phyloP scores from a whole-genome alignment of 2,329 filamentous ascomycete species.

The Ambrosiella beaveri region DNA sequence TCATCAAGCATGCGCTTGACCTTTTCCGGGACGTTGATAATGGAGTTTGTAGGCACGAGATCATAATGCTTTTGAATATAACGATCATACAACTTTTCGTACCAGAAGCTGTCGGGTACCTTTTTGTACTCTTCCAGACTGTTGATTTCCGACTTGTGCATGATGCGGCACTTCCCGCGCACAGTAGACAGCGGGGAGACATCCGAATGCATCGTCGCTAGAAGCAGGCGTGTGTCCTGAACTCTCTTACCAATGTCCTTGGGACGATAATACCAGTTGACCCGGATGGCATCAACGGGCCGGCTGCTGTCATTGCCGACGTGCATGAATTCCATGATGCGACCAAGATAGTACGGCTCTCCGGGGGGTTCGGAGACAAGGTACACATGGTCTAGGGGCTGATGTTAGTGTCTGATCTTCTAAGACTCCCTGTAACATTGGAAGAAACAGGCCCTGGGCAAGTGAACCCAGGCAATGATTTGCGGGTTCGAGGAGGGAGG shows the following conservation, averaged over 20 bases:
- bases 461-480: not conserved
- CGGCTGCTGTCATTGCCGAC: constrained; percentile 53
- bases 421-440: not conserved
- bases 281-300: constrained; percentile 69
- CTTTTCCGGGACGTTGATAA: constrained; percentile 88
- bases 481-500: no score
- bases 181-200: constrained; percentile 81
- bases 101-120: constrained; percentile 81
- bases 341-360: constrained; percentile 91
- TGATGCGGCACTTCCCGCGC: constrained; percentile 82
- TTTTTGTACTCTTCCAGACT: constrained; percentile 74
- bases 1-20: constrained; percentile 94
- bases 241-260: constrained; percentile 89
- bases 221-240: constrained; percentile 77
- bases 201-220: constrained; percentile 97
- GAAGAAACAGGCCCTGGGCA: not conserved
- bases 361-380: constrained; percentile 93
- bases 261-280: constrained; percentile 97
- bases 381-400: constrained; percentile 56
- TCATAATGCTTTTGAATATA: constrained; percentile 98
- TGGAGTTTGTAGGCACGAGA: constrained; percentile 74
- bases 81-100: constrained; percentile 90
- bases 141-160: constrained; percentile 71
- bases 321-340: constrained; percentile 96
- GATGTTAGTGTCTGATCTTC: not conserved